Evolutionary conservation across 352 stramenopile species (phyloP), one percentile per base, ranked within the genome.

Genomic region (Phytophthora kernoviae): DNA sequence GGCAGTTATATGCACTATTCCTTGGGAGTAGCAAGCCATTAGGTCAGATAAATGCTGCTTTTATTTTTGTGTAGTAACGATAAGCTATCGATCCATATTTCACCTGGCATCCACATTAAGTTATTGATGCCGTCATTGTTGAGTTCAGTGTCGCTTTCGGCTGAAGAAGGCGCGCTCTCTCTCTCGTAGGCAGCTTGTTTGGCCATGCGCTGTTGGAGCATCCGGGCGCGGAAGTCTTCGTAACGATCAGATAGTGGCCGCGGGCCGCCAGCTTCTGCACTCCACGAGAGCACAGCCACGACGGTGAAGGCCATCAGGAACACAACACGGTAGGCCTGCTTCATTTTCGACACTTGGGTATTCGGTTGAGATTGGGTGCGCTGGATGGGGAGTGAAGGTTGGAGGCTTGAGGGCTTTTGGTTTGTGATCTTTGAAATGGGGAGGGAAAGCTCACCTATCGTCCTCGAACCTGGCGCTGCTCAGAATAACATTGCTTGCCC

Each of bases 181-280:
- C 34, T 58, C 12, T 68, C 60, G 42, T 58, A 68, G 9, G 54
- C 46, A 11, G 47, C 60, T 30, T 64, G 60, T 22, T 36, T 58
- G 21, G 54, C 41, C 6, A 64, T 22, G 1, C 54, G 54, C 9
- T 62, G 60, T 17, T 33, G 42, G 10, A 64, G 24, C 60, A 68
- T 55, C 4, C 60, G 60, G n/a, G 57, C 46, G 11, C 60, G 54
- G 18, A 68, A 68, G 9, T 68, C 46, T 10, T 46, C 33, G 41
- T 68, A 68, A 24, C 33, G 12, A 2, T 32, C 40, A 24, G 53
- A 39, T 15, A 64, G 36, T 12, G 46, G 41, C 11, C 14, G 22
- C 4, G 60, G 54, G 1, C 54, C 46, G 7, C 52, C 59, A 47
- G 60, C 60, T 15, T 58, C 46, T 4, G 32, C 32, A 18, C 5